A percentile compares a stretch with the other conserved stretches of the same genome.
These are phyloP conservation scores for Monilinia fructicola DNA, from an alignment of 2,329 filamentous ascomycete genomes.

Conservation along the genomic window DNA sequence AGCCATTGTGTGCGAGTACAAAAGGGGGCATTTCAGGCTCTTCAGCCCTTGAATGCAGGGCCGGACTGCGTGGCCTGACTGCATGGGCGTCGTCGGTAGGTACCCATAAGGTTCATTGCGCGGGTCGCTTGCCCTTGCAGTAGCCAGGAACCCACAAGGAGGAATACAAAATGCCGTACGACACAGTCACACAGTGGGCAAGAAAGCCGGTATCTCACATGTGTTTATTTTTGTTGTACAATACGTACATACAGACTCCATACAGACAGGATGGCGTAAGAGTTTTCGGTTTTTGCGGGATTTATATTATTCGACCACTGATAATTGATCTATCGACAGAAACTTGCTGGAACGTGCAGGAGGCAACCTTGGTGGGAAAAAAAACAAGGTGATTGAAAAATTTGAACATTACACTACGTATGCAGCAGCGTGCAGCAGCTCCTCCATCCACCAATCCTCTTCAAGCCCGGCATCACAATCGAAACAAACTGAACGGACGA, in stretches of 20 bases:
- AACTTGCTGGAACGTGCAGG: background rate
- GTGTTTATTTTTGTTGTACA: background rate
- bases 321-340: background rate
- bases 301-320: background rate
- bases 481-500: background rate
- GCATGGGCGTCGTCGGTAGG: background rate
- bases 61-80: background rate
- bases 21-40: background rate
- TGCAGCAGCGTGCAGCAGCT: constrained; percentile 1
- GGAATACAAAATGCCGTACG: background rate
- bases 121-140: constrained; percentile 4
- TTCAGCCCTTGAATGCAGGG: constrained; percentile 4
- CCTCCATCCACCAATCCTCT: background rate
- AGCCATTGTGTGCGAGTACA: background rate
- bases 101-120: too few species aligned
- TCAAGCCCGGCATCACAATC: constrained; percentile 1
- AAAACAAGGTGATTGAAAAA: background rate
- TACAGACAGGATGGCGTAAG: constrained; percentile 7
- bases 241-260: too few species aligned
- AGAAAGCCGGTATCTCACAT: background rate
- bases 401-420: background rate
- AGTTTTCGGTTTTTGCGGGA: constrained; percentile 2
- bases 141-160: too few species aligned
- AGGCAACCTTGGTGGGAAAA: background rate
- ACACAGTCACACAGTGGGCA: too few species aligned